phyloP scores from a whole-genome alignment of 306 rosid genomes.

The Castanea crenata region DNA sequence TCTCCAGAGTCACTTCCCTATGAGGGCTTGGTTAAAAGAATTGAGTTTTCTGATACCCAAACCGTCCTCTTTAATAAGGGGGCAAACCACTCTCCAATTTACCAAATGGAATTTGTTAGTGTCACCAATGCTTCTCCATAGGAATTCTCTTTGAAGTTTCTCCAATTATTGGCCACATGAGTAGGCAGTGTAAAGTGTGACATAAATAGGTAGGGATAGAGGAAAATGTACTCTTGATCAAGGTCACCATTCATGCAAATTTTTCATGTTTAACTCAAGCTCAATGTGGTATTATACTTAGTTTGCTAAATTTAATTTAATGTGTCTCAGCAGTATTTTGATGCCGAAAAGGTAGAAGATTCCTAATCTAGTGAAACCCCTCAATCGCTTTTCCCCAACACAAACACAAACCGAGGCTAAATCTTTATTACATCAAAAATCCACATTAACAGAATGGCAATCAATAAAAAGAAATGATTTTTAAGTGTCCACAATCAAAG shows the following conservation, averaged over 20 bases:
- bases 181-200: too few relatives aligned
- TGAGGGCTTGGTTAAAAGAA: too few relatives aligned
- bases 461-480: neutral
- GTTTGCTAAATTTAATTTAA: neutral
- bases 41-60: too few relatives aligned
- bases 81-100: too few relatives aligned
- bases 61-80: too few relatives aligned
- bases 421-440: neutral
- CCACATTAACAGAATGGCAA: neutral
- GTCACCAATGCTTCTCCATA: too few relatives aligned
- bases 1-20: too few relatives aligned
- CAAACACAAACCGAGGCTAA: neutral
- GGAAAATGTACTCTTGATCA: neutral
- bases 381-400: neutral
- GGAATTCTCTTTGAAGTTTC: too few relatives aligned
- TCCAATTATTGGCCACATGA: too few relatives aligned
- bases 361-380: neutral
- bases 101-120: too few relatives aligned
- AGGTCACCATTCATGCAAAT: neutral
- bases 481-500: neutral
- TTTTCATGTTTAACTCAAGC: neutral
- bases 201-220: too few relatives aligned
- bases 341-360: neutral
- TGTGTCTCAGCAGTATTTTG: neutral
- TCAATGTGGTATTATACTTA: neutral